phyloP scores from a whole-genome alignment of 345 rosid species.

The Syzygium aromaticum region DNA sequence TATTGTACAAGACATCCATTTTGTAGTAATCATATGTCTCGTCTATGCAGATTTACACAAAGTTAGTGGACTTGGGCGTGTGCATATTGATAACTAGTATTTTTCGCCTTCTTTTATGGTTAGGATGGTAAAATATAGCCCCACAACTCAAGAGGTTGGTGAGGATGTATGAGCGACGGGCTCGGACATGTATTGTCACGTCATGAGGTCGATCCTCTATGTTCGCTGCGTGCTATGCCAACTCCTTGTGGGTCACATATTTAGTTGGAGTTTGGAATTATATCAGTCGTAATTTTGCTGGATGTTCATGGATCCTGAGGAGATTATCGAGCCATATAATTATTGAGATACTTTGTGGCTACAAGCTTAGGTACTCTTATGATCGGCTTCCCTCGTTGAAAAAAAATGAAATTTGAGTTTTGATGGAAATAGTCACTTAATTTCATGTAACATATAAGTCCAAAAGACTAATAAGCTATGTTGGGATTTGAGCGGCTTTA shows the following conservation, averaged over 20 bases:
- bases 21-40: neutral
- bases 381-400: neutral
- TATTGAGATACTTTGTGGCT: neutral
- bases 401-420: neutral
- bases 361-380: neutral
- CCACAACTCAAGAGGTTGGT: neutral
- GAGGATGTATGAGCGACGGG: neutral
- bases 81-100: neutral
- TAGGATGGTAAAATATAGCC: neutral
- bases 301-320: neutral
- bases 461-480: neutral
- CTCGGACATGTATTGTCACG: neutral
- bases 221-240: neutral
- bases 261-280: neutral
- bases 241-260: neutral
- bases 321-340: neutral
- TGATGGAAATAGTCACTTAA: neutral
- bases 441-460: accelerated
- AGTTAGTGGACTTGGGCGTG: too few relatives aligned
- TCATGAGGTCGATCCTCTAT: neutral
- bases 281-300: neutral
- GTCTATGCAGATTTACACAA: neutral
- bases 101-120: neutral
- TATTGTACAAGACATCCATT: neutral
- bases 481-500: neutral